phyloP scores from a whole-genome alignment of 164 flowering plant species.

The Stephania yunnanensis region DNA sequence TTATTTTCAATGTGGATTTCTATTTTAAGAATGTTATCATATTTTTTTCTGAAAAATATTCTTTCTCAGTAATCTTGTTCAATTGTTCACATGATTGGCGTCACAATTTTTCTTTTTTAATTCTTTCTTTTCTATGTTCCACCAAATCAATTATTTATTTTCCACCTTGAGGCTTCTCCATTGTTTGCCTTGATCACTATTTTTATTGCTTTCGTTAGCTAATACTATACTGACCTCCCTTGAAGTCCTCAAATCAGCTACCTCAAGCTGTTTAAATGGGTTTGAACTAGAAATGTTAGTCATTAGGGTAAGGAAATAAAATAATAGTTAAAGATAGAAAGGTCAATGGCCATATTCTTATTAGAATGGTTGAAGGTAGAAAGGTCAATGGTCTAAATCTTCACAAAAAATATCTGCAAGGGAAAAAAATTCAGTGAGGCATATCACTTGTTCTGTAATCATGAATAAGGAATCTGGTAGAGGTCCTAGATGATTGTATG shows the following conservation, averaged over 20 bases:
- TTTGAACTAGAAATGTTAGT: no score
- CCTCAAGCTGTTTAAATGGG: background rate
- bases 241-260: background rate
- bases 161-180: background rate
- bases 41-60: background rate
- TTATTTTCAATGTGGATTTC: background rate
- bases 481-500: background rate
- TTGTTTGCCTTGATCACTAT: background rate
- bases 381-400: background rate
- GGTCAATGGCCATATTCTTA: background rate
- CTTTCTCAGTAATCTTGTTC: background rate
- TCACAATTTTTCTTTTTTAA: background rate
- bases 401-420: background rate
- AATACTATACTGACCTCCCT: background rate
- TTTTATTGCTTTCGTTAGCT: background rate
- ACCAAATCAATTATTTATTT: background rate
- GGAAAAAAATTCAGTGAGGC: background rate
- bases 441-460: background rate
- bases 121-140: background rate
- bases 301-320: no score
- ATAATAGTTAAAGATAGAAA: background rate
- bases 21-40: constrained; percentile 1
- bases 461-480: background rate
- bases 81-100: constrained; percentile 3
- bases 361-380: background rate